Evolutionary conservation across 73 alveolate species (phyloP).

Genomic region (Paraurostyla sp.): DNA sequence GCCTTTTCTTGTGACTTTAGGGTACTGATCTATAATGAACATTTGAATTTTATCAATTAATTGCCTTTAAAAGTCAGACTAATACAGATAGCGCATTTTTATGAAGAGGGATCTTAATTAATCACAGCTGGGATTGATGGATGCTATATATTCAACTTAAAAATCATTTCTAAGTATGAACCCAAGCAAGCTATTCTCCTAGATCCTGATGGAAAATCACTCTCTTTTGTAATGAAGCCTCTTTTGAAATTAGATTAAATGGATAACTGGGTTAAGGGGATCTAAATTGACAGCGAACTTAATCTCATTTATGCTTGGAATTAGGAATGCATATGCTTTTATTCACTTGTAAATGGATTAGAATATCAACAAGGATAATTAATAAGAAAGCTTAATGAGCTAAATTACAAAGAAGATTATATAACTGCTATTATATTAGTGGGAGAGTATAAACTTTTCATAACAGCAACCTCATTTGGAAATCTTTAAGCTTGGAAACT

Average conservation of each 20-base stretch:
- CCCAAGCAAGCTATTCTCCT: slow-evolving; percentile 45
- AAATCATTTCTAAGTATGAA: slow-evolving; percentile 4
- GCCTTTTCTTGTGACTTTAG: slow-evolving; percentile 44
- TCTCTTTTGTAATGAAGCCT: background rate
- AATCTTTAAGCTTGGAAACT: slow-evolving; percentile 34
- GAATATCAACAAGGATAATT: background rate
- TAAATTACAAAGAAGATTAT: slow-evolving; percentile 34
- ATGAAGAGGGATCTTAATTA: slow-evolving; percentile 41
- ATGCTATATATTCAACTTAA: slow-evolving; percentile 21
- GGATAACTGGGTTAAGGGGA: slow-evolving; percentile 64
- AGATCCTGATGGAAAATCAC: slow-evolving; percentile 53
- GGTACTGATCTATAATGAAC: slow-evolving; percentile 47
- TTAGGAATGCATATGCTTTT: slow-evolving; percentile 17
- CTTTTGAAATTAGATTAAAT: slow-evolving; percentile 5
- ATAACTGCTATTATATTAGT: slow-evolving; percentile 11
- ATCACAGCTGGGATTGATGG: slow-evolving; percentile 64
- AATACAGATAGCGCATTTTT: slow-evolving; percentile 21
- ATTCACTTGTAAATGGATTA: background rate
- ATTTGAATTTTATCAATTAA: background rate
- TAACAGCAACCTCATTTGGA: slow-evolving; percentile 22
- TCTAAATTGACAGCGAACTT: background rate
- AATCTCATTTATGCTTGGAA: slow-evolving; percentile 54
- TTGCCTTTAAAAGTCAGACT: slow-evolving; percentile 29
- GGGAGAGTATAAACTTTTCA: slow-evolving; percentile 22
- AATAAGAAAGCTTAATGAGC: background rate